Evolutionary conservation across 1,284 basidiomycete species (phyloP).

Genomic region (Lignosus rhinocerotis): DNA sequence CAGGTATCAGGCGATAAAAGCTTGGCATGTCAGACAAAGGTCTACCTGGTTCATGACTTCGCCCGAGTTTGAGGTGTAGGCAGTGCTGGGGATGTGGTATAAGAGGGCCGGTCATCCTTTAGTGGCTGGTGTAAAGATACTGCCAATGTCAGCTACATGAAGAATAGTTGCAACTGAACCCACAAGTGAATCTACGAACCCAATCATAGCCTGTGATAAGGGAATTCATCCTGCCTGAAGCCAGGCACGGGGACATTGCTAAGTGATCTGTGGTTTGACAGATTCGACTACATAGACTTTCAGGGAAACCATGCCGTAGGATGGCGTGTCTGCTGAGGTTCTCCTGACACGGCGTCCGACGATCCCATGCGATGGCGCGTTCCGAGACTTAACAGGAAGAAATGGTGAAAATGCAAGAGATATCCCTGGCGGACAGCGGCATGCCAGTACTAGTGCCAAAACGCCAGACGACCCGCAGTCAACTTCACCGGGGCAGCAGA

Average conservation of each 20-base stretch:
- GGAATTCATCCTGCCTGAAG: not conserved
- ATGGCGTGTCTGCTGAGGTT: not conserved
- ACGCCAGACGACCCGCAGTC: not conserved
- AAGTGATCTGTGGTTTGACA: slow-evolving; percentile 13
- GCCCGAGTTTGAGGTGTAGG: not conserved
- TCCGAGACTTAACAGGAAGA: not conserved
- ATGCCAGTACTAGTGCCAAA: not conserved
- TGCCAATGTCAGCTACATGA: not conserved
- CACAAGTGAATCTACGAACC: not conserved
- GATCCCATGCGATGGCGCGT: not conserved
- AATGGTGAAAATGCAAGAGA: not conserved
- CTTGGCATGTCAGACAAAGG: not conserved
- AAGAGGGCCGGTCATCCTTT: not conserved
- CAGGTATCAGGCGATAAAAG: not conserved
- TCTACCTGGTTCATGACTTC: not conserved
- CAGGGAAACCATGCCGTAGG: not conserved
- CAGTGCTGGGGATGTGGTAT: not conserved
- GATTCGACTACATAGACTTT: slow-evolving; percentile 14
- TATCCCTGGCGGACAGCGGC: not conserved
- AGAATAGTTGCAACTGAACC: not conserved
- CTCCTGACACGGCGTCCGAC: not conserved
- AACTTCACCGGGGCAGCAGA: not conserved
- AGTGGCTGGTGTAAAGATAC: not conserved
- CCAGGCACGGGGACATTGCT: not conserved
- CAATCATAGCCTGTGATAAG: not conserved